Conservation (phyloP, 1,139 yeast species). For the Candida tunisiensis region DNA sequence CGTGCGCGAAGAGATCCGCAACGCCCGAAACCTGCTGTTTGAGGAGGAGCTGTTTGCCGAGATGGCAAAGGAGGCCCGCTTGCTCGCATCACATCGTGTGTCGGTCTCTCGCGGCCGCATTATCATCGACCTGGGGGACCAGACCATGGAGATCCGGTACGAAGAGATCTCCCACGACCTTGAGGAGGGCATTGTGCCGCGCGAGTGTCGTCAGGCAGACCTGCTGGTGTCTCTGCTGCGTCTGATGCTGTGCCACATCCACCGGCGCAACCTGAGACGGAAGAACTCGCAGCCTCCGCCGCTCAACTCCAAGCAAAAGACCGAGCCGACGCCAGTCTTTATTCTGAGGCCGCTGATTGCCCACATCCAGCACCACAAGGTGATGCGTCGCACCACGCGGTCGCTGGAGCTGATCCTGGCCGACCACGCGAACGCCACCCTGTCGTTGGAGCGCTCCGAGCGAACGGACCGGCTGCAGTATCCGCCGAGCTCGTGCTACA, state of each 20-base stretch:
- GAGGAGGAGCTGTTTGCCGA: conserved; percentile 68
- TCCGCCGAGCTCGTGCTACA: conserved; percentile 12
- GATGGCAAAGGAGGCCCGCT: conserved; percentile 57
- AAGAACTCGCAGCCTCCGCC: conserved; percentile 20
- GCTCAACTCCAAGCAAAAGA: conserved; percentile 12
- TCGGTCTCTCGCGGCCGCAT: conserved; percentile 49
- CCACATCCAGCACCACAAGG: conserved; percentile 44
- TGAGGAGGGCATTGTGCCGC: conserved; percentile 10
- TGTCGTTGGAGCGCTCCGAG: conserved; percentile 1
- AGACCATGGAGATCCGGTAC: conserved; percentile 53
- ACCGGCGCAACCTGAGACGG: conserved; percentile 31
- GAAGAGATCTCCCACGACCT: conserved; percentile 17
- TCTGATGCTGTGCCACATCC: conserved; percentile 44
- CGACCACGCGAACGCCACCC: conserved; percentile 10
- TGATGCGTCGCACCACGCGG: conserved; percentile 26
- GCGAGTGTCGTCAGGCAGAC: conserved; percentile 31
- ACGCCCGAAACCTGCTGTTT: conserved; percentile 52
- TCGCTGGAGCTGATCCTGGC: conserved; percentile 26
- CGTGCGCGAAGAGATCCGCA: conserved; percentile 14
- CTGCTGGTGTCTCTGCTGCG: conserved; percentile 35
- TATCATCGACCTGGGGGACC: conserved; percentile 45
- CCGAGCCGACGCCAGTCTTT: conserved; percentile 12
- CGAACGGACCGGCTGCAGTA: conserved; percentile 11
- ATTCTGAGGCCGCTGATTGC: conserved; percentile 53
- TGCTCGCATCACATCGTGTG: conserved; percentile 57